Evolutionary conservation across 2,329 filamentous ascomycete genomes (phyloP).

Genomic region (Mycocentrospora acerina): DNA sequence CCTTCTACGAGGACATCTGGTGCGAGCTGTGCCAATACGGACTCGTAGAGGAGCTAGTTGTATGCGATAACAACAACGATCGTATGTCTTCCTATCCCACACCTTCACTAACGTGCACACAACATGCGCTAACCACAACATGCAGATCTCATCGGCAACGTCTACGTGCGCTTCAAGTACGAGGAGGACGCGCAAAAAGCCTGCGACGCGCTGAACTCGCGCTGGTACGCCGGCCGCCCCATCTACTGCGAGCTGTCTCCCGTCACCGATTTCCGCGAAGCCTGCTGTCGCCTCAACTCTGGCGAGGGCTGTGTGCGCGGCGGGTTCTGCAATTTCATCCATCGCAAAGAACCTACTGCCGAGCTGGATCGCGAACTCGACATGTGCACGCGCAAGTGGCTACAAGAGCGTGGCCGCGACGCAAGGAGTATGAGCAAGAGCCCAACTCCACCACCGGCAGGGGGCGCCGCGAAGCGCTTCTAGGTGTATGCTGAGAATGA

Average conservation of each 20-base stretch:
- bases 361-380: conserved; percentile 88
- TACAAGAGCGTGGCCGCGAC: conserved; percentile 80
- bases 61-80: conserved; percentile 99
- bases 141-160: conserved; percentile 91
- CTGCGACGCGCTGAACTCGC: conserved; percentile 88
- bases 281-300: conserved; percentile 90
- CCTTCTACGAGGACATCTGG: conserved; percentile 99
- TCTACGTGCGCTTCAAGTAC: conserved; percentile 99
- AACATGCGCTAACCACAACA: conserved; percentile 9
- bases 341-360: conserved; percentile 88
- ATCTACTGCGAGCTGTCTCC: conserved; percentile 98
- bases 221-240: conserved; percentile 95
- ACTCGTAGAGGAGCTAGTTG: conserved; percentile 94
- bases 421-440: conserved; percentile 78
- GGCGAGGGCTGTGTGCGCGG: conserved; percentile 95
- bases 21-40: conserved; percentile 99
- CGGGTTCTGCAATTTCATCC: conserved; percentile 99
- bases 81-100: conserved; percentile 55
- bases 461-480: conserved; percentile 8
- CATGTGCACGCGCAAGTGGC: conserved; percentile 93
- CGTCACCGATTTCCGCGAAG: conserved; percentile 97
- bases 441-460: conserved; percentile 75
- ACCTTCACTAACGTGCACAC: background rate
- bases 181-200: conserved; percentile 93
- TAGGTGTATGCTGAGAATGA: conserved; percentile 1